A percentile compares a stretch with the other conserved stretches of the same genome.
Conservation (phyloP, 73 alveolate genomes). For the Symbiodinium natans region DNA sequence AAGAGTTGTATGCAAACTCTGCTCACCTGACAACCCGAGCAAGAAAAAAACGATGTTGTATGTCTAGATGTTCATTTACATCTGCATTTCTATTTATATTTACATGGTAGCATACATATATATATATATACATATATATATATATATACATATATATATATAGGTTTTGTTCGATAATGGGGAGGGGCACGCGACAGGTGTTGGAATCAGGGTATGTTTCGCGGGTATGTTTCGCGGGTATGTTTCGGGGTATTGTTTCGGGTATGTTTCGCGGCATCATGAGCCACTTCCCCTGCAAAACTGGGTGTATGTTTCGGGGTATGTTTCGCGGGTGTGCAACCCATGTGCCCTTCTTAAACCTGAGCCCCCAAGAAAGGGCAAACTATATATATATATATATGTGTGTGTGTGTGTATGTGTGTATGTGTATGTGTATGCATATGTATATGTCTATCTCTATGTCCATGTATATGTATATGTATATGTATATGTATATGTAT, state of each 20-base stretch:
- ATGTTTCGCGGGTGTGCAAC: too few species aligned
- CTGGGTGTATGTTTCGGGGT: slow-evolving; percentile 22
- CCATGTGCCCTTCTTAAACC: too few species aligned
- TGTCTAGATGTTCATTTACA: background rate
- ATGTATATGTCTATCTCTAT: background rate
- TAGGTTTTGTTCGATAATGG: background rate
- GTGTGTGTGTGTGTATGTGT: background rate
- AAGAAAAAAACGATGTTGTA: background rate
- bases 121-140: background rate
- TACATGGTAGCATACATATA: too few species aligned
- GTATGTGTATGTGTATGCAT: background rate
- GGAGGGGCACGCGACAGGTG: background rate
- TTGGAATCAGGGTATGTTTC: too few species aligned
- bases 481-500: slow-evolving; percentile 4
- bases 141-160: background rate
- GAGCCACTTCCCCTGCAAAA: background rate
- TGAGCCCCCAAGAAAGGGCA: background rate
- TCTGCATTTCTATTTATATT: background rate
- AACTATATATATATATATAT: background rate
- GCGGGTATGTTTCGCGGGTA: too few species aligned
- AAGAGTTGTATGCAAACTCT: too few species aligned
- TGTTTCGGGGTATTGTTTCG: too few species aligned
- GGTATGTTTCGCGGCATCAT: too few species aligned
- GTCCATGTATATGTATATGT: background rate
- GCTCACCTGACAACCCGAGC: too few species aligned